Conservation (phyloP, 2,329 filamentous ascomycete genomes). For the Lasiodiplodia hormozganensis region DNA sequence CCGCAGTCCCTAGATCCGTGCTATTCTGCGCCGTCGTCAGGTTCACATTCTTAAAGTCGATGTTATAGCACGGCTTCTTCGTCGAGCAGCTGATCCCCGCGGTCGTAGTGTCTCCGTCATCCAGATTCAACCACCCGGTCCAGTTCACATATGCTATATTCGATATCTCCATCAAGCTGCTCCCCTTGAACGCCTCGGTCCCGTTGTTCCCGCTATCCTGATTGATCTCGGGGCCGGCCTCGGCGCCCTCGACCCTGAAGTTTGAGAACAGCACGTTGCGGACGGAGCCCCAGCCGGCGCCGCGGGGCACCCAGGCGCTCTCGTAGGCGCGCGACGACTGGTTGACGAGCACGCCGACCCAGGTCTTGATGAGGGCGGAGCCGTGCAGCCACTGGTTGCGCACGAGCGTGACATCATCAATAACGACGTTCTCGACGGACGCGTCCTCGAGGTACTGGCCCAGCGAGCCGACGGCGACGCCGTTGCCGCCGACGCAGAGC, state of each 20-base stretch:
- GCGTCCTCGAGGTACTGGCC: constrained; percentile 64
- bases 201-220: constrained; percentile 61
- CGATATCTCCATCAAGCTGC: constrained; percentile 58
- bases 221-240: constrained; percentile 52
- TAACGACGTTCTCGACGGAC: constrained; percentile 56
- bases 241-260: constrained; percentile 57
- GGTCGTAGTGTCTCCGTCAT: constrained; percentile 42
- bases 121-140: constrained; percentile 51
- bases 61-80: constrained; percentile 59
- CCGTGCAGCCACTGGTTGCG: constrained; percentile 56
- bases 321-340: constrained; percentile 54
- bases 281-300: constrained; percentile 62
- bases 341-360: constrained; percentile 57
- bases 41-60: constrained; percentile 53
- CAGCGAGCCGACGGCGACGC: constrained; percentile 59
- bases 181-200: constrained; percentile 55
- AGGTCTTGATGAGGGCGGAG: constrained; percentile 64
- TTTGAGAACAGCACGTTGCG: constrained; percentile 60
- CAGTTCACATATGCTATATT: constrained; percentile 61
- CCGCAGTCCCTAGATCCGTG: constrained; percentile 42
- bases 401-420: constrained; percentile 56
- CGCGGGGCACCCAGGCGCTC: constrained; percentile 55
- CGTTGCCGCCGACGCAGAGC: constrained; percentile 62
- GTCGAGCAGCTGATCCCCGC: constrained; percentile 57
- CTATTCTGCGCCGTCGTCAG: constrained; percentile 43